Evolutionary conservation across 768 basidiomycete genomes (phyloP), one percentile per base, ranked within the genome.

Genomic region (Cubamyces lactineus): DNA sequence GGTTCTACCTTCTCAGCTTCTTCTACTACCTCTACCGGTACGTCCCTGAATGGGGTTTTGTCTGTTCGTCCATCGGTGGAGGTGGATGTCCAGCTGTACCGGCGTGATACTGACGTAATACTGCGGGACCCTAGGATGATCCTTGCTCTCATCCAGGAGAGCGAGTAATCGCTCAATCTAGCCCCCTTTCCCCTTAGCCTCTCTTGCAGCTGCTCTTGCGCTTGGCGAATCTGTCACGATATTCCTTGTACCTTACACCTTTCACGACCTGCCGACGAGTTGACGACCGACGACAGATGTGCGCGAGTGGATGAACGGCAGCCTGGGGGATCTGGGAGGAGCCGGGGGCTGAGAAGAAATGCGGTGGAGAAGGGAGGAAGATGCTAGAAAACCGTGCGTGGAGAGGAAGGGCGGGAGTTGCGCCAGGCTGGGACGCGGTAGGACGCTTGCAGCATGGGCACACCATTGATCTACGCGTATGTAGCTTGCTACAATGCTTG

Each of bases 11-110:
- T 66, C 80, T 94, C 59, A 93, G 92, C 58, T 93, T 92, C 81
- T 93, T 94, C 82, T 93, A 91, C 75, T 94, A 94, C 71, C 86
- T 94, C 67, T 94, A 94, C 72, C 82, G 91, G 92, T 92, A 67
- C 59, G 92, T 71, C 34, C 3, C 43, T n/a, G n/a, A n/a, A 1
- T 11, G 4, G 34, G 34, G 11, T 9, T 34, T 11, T 11, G 34
- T 34, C 34, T 34, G 34, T 28, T 28, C 28, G 7, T 28, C 28
- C 28, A 28, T 28, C 28, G 28, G 3, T 28, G 4, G 28, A 3
- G 28, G 28, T 28, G 28, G 28, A 7, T 28, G 28, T 7, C 28
- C 3, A 11, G 34, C 34, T 34, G 9, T 34, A 34, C 9, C 34
- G 5, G 34, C 34, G 34, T 11, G 38, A n/a, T 46, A 47, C 40